Evolutionary conservation across 257 asterid genomes (phyloP), one percentile per base, ranked within the genome.

Genomic region (Scutellaria minor): DNA sequence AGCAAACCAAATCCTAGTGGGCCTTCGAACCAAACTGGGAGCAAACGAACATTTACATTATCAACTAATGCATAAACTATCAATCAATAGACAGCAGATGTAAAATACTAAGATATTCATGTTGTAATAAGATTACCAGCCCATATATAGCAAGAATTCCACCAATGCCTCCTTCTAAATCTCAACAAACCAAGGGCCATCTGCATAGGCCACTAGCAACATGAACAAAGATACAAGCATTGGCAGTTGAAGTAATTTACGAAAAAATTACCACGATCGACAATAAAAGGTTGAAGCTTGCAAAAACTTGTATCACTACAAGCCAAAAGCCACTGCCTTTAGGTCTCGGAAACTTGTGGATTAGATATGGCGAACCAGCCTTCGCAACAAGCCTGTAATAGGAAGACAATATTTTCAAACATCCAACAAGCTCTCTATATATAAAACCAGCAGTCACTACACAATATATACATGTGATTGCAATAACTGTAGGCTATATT

Each of bases 1-100:
- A 91, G 88, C 91, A 91, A 81, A 72, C 97, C 97, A 83, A 91
- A 91, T 76, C 97, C 97, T 50, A 89, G 83, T 40, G 96, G 91
- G 79, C 96, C 97, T 83, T 91, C 97, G 22, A 88, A 74, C 96
- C 97, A 91, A 77, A 86, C 97, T 91, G 93, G 67, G 77, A 82
- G 70, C 71, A 81, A 75, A 75, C 9, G 54, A 81, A 45, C 62
- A 72, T 52, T 54, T 53, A 54, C 59, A 51, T 64, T 46, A 84
- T 65, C 53, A 79, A 79, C 52, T 50, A 70, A 57, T 69, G 63
- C 72, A 66, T 31, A 77, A 66, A 50, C 15, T 14, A 42, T 20
- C 4, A 39, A 75, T 40, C 39, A 51, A n/a, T 40, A 46, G 35
- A 31, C 37, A 31, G 37, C 37, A 31, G 37, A 31, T 31, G 37